phyloP scores from a whole-genome alignment of 208 protist genomes.

The Leishmania gerbilli region DNA sequence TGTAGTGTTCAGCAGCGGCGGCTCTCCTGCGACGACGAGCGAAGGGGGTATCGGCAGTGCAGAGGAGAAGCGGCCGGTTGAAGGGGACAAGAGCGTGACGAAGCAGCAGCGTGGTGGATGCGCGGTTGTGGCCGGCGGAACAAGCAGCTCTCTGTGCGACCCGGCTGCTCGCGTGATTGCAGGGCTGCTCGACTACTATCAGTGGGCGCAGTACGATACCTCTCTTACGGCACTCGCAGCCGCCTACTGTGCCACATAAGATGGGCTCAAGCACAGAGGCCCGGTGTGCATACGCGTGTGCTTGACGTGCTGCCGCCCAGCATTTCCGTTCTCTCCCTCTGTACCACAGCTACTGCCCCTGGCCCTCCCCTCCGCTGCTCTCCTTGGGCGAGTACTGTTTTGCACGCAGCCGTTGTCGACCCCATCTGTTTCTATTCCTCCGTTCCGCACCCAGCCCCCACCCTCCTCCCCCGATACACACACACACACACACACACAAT shows the following conservation, averaged over 20 bases:
- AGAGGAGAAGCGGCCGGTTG: background rate
- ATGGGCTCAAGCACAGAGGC: background rate
- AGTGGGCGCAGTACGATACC: constrained; percentile 85
- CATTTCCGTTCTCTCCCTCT: background rate
- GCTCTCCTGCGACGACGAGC: background rate
- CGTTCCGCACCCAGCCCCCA: background rate
- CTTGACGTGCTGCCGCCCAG: background rate
- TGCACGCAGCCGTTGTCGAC: background rate
- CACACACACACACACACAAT: background rate
- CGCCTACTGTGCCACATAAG: constrained; percentile 43
- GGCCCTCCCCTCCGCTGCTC: background rate
- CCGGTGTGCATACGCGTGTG: background rate
- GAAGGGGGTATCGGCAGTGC: background rate
- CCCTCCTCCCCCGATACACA: background rate
- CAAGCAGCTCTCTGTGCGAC: constrained; percentile 39
- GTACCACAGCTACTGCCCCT: background rate
- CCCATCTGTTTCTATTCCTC: background rate
- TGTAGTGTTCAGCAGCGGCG: background rate
- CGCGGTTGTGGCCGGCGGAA: constrained; percentile 42
- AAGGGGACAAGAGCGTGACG: background rate
- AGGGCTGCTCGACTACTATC: constrained; percentile 87
- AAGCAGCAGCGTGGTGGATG: constrained; percentile 1
- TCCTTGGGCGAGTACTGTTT: background rate
- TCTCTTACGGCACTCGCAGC: constrained; percentile 59
- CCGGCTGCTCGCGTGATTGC: constrained; percentile 47